These are phyloP conservation scores for Eimeria falciformis DNA, from an alignment of 169 alveolate species.

Conservation along the genomic window DNA sequence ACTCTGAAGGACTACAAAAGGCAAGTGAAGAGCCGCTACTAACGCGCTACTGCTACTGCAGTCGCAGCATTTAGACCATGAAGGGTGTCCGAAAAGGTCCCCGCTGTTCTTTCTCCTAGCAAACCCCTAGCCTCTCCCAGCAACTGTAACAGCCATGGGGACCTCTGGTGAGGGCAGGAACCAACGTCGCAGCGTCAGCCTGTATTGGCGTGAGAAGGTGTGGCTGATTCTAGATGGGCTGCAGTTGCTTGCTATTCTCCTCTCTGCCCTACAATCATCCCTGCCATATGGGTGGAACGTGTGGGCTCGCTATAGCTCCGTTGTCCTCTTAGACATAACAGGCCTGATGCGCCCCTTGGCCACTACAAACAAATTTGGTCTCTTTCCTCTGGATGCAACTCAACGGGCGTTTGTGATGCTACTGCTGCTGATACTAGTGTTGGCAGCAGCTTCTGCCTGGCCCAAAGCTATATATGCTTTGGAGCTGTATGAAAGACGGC, in stretches of 20 bases:
- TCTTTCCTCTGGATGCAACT: conserved; percentile 19
- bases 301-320: not conserved
- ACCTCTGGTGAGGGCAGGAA: not conserved
- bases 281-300: conserved; percentile 51
- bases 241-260: conserved; percentile 37
- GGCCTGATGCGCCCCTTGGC: conserved; percentile 16
- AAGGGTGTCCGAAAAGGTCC: no score
- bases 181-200: conserved; percentile 49
- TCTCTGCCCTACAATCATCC: conserved; percentile 19
- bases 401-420: not conserved
- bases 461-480: conserved; percentile 22
- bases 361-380: conserved; percentile 43
- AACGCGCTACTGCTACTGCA: no score
- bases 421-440: conserved; percentile 10
- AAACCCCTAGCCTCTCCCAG: no score
- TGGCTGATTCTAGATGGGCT: conserved; percentile 62
- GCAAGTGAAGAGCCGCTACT: no score
- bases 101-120: no score
- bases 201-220: conserved; percentile 47
- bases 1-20: no score
- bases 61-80: no score
- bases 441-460: conserved; percentile 30
- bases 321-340: conserved; percentile 11
- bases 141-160: not conserved
- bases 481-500: conserved; percentile 32